Base-by-base conservation (phyloP, 2,329 filamentous ascomycete species). In the Sarocladium oryzae region DNA sequence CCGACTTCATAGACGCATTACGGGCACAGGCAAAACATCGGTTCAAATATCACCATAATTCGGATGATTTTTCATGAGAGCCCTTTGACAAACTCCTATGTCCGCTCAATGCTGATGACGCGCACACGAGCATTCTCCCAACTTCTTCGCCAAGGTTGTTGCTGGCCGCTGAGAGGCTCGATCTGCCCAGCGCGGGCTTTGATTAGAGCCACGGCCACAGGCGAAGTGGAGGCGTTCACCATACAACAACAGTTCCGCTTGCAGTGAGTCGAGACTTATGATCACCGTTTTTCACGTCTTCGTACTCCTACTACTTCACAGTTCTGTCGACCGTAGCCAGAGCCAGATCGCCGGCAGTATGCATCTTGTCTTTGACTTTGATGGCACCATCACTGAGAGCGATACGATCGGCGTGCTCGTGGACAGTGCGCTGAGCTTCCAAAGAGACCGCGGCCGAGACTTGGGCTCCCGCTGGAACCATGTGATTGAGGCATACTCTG, bases 361-460 rank as follows among this genome's bases (percentile, higher is more conserved):
- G 70, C 68, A 69, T 55, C 65, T 82, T 36, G 61, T 82, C 32
- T 69, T 82, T 18, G 79, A 82, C 58, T 82, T 82, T 61, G 79
- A 82, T 62, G 76, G 77, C 54, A 82, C 79, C 15, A 79, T 82
- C 56, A 81, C 79, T 16, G 63, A 67, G 11, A 54, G 69, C 26
- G 79, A 82, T 64, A 81, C 78, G 36, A 76, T 81, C 36, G 61
- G 64, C 51, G 63, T 69, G 36, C 69, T 82, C 4, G 75, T 71
- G 41, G 57, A 66, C 16, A 68, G 68, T 21, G 74, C 72, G 50
- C 69, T 78, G 38, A 56, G 55, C 18, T 63, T 64, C 52, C 64
- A 69, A 51, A 55, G 58, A 18, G 52, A 53, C n/a, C 23, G 26
- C n/a, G 61, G 62, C 35, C 53, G 54, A 26, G 63, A 71, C 36